These are phyloP conservation scores for Solanum sitiens DNA, from an alignment of 257 asterid genomes.

Conservation along the genomic window DNA sequence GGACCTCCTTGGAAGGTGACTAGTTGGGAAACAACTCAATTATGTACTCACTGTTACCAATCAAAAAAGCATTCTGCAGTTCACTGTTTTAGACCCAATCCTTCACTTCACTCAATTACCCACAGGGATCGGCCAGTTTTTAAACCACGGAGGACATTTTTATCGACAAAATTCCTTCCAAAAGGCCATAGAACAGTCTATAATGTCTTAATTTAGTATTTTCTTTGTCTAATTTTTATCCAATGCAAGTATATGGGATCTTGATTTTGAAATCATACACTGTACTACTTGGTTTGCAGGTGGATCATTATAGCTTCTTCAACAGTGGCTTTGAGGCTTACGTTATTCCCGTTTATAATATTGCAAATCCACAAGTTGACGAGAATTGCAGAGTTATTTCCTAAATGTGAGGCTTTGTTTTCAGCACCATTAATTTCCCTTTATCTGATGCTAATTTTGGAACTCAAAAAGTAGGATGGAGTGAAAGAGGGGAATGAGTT, in stretches of 20 bases:
- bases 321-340: slow-evolving; percentile 56
- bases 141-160: neutral
- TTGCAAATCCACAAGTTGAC: slow-evolving; percentile 68
- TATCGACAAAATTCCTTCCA: neutral
- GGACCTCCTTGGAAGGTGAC: neutral
- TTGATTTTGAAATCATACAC: neutral
- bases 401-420: slow-evolving; percentile 55
- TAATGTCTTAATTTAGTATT: neutral
- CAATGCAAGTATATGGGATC: neutral
- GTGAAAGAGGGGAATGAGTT: neutral
- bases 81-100: neutral
- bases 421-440: neutral
- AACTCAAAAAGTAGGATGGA: neutral
- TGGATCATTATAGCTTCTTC: slow-evolving; percentile 76
- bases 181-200: neutral
- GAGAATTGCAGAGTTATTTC: slow-evolving; percentile 47
- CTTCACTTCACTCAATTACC: neutral
- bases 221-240: neutral
- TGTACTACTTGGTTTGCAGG: slow-evolving; percentile 22
- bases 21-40: neutral
- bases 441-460: neutral
- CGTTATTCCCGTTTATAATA: slow-evolving; percentile 48
- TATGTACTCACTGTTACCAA: neutral
- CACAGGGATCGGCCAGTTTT: neutral
- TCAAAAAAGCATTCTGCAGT: neutral